Base-by-base conservation (phyloP, 2,329 filamentous ascomycete genomes). In the Fusarium fujikuroi region DNA sequence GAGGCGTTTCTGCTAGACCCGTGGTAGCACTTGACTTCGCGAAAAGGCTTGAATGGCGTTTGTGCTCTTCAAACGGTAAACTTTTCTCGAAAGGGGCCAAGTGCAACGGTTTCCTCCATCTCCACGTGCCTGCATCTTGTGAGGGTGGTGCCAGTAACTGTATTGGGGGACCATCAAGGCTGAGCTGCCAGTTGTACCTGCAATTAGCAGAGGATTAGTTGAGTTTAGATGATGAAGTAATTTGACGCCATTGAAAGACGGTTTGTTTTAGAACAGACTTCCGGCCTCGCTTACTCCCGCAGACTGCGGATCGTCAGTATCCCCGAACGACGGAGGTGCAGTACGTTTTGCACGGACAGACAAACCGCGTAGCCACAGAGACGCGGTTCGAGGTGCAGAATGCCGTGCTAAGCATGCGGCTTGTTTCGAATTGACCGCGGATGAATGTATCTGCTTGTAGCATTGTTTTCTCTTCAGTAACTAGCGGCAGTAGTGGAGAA, bases 61-160 rank as follows among this genome's bases (percentile, higher is more conserved):
- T 56, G 50, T 46, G 46, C 54, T 66, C 56, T 58, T 72, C 70
- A 66, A 72, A 73, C 66, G 60, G 60, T 66, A 39, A 70, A 61
- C 72, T 75, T 70, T 72, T 56, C 74, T 76, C 34, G 39, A 75
- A 74, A 56, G 47, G 66, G 75, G 69, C 54, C 59, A 76, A 66
- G 64, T 60, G 61, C 43, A 75, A 76, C 73, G 66, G 73, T 73
- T 77, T 71, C 60, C 70, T 66, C 63, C 53, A 68, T 57, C 68
- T 69, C 75, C 75, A 76, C 70, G 75, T 74, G 75, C 70, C 69
- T 73, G 66, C 44, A 56, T 57, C n/a, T 58, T 46, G 16, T 39
- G 64, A 64, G 59, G 66, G 63, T 68, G 63, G 70, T 72, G 71
- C 64, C 69, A 71, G 67, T 67, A 67, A 47, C 36, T 49, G 46